Base-by-base conservation (phyloP, 257 asterid species). In the Handroanthus guayacan region DNA sequence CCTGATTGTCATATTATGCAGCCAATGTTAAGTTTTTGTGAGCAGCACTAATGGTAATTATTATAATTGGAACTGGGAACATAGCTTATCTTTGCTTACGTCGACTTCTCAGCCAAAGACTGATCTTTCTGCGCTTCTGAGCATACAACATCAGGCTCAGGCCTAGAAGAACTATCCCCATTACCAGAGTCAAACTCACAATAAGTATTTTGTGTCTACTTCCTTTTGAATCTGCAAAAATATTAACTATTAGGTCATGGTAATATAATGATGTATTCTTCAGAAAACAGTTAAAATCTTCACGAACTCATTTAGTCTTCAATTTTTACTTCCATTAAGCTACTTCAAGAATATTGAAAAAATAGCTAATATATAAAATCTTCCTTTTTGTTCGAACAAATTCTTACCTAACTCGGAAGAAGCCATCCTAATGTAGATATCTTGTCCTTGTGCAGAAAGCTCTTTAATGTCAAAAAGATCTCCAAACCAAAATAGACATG, bases 341-440 rank as follows among this genome's bases (percentile, higher is more conserved):
- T 25, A 25, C 31, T 25, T 25, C 1, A 25, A 25, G 1, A 25
- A 25, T 25, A 0, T 25, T 25, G 31, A 25, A 25, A 25, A 25
- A 25, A 25, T 25, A 25, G 31, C 31, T 25, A 25, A 25, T 25
- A 25, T 25, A 25, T 25, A 25, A 25, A 25, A 25, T 25, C 31
- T 25, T 25, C 47, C 47, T 47, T 1, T 11, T 47, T 47, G 3
- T 1, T 3, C 9, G 9, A 4, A 11, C 55, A 9, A 41, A 43
- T 38, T 57, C 76, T 17, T 71, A 78, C 82, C 73, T 11, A 71
- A 52, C 61, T 78, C 81, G 0, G 82, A 71, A 41, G 82, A 58
- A 63, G 78, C 61, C 78, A 79, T 61, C 62, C 78, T 69, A 56
- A 79, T 65, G 66, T 65, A 72, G 69, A 79, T 79, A 47, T 79